A percentile compares a stretch with the other conserved stretches of the same genome.
These are phyloP conservation scores for Picea sitchensis DNA, from an alignment of 75 land plant genomes.

Conservation along the genomic window DNA sequence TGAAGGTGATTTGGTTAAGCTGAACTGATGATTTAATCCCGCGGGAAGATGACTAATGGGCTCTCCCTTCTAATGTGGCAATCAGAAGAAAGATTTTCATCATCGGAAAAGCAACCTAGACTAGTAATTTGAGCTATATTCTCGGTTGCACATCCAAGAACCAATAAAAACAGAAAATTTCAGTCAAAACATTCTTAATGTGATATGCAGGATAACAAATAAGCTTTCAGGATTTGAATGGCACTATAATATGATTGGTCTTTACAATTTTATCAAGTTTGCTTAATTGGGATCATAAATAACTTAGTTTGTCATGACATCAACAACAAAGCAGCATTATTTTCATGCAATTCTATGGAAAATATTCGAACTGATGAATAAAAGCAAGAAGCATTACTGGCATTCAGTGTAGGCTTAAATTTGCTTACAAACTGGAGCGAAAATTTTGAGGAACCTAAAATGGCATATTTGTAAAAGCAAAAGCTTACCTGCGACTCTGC, in stretches of 20 bases:
- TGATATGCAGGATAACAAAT: neutral
- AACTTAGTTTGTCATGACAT: neutral
- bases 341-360: too few relatives aligned
- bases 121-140: neutral
- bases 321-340: too few relatives aligned
- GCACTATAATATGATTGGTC: neutral
- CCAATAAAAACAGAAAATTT: neutral
- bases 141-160: neutral
- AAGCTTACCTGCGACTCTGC: constrained; percentile 19
- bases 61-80: constrained; percentile 24
- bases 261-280: neutral
- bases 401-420: neutral
- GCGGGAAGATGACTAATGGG: constrained; percentile 13
- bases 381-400: neutral
- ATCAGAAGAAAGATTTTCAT: neutral
- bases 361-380: too few relatives aligned
- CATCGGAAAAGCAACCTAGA: neutral
- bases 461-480: neutral
- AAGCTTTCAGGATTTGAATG: neutral
- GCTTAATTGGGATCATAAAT: neutral
- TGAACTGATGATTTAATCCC: constrained; percentile 44
- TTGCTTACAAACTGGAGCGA: neutral
- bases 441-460: neutral
- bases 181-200: neutral
- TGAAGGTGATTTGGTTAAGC: constrained; percentile 42